Evolutionary conservation across 345 rosid species (phyloP).

Genomic region (Syzygium aqueum): DNA sequence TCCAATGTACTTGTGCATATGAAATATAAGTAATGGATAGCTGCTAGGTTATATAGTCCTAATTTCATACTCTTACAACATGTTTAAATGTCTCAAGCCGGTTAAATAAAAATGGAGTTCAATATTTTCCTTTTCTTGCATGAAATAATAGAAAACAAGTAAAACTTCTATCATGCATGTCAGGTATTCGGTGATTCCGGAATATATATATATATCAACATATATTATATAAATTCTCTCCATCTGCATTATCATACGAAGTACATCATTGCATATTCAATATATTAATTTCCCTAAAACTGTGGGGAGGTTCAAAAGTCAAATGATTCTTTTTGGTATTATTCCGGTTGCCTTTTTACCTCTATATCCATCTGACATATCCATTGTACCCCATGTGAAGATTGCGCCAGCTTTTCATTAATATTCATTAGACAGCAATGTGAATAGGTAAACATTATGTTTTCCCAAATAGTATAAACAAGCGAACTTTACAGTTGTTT

Average conservation of each 20-base stretch:
- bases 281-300: neutral
- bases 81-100: neutral
- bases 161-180: neutral
- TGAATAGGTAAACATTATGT: neutral
- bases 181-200: neutral
- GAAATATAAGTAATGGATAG: neutral
- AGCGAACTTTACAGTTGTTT: neutral
- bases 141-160: neutral
- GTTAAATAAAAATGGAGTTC: neutral
- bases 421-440: neutral
- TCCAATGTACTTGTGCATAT: neutral
- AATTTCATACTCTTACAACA: neutral
- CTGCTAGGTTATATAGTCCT: neutral
- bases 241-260: neutral
- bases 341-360: neutral
- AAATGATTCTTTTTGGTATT: neutral
- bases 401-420: neutral
- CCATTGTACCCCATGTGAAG: neutral
- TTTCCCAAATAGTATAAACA: neutral
- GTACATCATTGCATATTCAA: neutral
- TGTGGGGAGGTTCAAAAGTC: neutral
- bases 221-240: neutral
- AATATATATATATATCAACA: neutral
- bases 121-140: neutral
- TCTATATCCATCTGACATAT: neutral